phyloP scores from a whole-genome alignment of 306 rosid genomes.

The Carpinus fangiana region DNA sequence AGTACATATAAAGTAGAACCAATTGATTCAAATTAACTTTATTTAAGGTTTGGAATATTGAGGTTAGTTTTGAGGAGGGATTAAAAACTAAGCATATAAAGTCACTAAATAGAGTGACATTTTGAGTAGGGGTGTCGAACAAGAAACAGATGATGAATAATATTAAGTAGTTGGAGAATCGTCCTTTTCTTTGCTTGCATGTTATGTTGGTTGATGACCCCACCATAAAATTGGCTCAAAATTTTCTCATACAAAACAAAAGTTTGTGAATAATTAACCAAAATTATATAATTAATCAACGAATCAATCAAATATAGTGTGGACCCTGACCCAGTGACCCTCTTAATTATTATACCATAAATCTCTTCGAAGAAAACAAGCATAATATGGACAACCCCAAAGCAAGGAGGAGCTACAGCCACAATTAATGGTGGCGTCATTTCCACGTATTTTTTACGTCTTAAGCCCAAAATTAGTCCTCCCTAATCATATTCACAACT shows the following conservation, averaged over 20 bases:
- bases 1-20: too few relatives aligned
- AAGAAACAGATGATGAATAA: slow-evolving; percentile 34
- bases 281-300: too few relatives aligned
- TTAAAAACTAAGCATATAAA: too few relatives aligned
- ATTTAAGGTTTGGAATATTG: background rate
- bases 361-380: background rate
- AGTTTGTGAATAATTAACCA: slow-evolving; percentile 3
- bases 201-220: slow-evolving; percentile 41
- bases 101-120: slow-evolving; percentile 11
- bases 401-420: background rate
- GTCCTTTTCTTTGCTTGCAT: slow-evolving; percentile 34
- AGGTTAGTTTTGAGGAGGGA: background rate
- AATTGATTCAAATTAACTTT: too few relatives aligned
- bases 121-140: background rate
- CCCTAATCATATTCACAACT: too few relatives aligned
- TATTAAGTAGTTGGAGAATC: slow-evolving; percentile 41
- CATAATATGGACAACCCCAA: background rate
- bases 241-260: slow-evolving; percentile 24
- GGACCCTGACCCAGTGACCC: slow-evolving; percentile 2
- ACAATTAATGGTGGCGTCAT: background rate
- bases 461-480: too few relatives aligned
- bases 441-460: background rate
- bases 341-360: background rate
- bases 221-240: slow-evolving; percentile 22
- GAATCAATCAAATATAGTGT: slow-evolving; percentile 3